A percentile compares a stretch with the other conserved stretches of the same genome.
phyloP scores from a whole-genome alignment of 2,329 filamentous ascomycete species.

The Didymella arachidicola region DNA sequence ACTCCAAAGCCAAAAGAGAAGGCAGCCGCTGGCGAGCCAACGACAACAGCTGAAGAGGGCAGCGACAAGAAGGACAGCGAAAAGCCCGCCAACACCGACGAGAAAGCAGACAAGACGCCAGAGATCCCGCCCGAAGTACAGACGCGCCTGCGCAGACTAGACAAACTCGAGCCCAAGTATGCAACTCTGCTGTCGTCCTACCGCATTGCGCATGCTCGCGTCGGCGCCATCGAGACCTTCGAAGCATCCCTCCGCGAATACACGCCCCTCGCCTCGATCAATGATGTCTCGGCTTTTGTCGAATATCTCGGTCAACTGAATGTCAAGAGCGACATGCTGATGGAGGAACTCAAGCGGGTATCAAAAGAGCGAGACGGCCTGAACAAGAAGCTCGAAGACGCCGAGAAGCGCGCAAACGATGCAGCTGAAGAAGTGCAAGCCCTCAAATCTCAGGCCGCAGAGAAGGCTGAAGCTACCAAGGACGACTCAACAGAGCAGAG shows the following conservation, averaged over 20 bases:
- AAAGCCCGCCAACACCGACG: conserved; percentile 37
- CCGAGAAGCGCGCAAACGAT: conserved; percentile 68
- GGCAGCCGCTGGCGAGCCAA: conserved; percentile 32
- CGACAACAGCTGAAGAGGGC: conserved; percentile 30
- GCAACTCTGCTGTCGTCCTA: conserved; percentile 70
- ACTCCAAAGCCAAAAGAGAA: conserved; percentile 64
- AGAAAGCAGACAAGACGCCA: conserved; percentile 42
- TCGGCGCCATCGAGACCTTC: conserved; percentile 89
- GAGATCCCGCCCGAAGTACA: conserved; percentile 79
- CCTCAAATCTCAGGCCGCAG: conserved; percentile 52
- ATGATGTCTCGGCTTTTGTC: conserved; percentile 80
- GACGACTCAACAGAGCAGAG: conserved; percentile 40
- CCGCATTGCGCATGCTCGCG: conserved; percentile 85
- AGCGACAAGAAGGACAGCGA: conserved; percentile 47
- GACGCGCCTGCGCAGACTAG: conserved; percentile 80
- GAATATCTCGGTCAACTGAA: conserved; percentile 91
- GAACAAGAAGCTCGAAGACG: conserved; percentile 77
- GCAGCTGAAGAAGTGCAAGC: conserved; percentile 70
- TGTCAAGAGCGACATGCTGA: conserved; percentile 87
- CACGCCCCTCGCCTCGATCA: conserved; percentile 88
- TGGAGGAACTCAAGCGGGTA: conserved; percentile 90
- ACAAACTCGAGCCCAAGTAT: conserved; percentile 88
- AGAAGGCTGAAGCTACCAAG: conserved; percentile 26
- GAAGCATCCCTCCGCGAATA: conserved; percentile 90
- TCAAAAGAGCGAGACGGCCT: conserved; percentile 80